Evolutionary conservation across 257 asterid genomes (phyloP).

Genomic region (Gentiana macrophylla): DNA sequence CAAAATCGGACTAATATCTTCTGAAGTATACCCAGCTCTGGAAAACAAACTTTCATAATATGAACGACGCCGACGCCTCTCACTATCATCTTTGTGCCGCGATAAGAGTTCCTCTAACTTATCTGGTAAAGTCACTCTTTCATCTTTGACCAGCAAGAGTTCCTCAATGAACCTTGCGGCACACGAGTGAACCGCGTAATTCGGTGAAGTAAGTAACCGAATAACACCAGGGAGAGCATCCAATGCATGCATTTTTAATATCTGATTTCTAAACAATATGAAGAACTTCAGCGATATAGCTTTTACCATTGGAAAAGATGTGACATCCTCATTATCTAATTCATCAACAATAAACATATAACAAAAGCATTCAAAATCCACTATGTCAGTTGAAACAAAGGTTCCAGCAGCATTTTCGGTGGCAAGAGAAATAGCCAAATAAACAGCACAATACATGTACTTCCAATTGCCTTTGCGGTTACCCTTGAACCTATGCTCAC

Average conservation of each 20-base stretch:
- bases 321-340: conserved; percentile 61
- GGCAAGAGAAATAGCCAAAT: conserved; percentile 86
- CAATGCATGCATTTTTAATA: conserved; percentile 53
- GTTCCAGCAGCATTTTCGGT: conserved; percentile 67
- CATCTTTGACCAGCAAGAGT: conserved; percentile 82
- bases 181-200: conserved; percentile 91
- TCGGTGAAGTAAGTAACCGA: conserved; percentile 58
- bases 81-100: too few species aligned
- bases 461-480: conserved; percentile 85
- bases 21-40: conserved; percentile 55
- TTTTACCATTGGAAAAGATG: conserved; percentile 76
- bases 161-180: conserved; percentile 96
- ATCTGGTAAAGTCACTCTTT: conserved; percentile 16
- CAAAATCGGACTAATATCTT: conserved; percentile 64
- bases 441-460: conserved; percentile 87
- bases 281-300: conserved; percentile 90
- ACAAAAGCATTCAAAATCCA: conserved; percentile 85
- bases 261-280: conserved; percentile 75
- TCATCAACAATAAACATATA: conserved; percentile 69
- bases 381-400: conserved; percentile 76
- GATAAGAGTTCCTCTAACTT: too few species aligned
- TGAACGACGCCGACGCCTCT: too few species aligned
- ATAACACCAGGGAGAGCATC: conserved; percentile 75
- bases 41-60: not conserved
- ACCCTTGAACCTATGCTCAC: conserved; percentile 53